Evolutionary conservation across 1,139 yeast species (phyloP).

Genomic region (Scheffersomyces cryptocercus): DNA sequence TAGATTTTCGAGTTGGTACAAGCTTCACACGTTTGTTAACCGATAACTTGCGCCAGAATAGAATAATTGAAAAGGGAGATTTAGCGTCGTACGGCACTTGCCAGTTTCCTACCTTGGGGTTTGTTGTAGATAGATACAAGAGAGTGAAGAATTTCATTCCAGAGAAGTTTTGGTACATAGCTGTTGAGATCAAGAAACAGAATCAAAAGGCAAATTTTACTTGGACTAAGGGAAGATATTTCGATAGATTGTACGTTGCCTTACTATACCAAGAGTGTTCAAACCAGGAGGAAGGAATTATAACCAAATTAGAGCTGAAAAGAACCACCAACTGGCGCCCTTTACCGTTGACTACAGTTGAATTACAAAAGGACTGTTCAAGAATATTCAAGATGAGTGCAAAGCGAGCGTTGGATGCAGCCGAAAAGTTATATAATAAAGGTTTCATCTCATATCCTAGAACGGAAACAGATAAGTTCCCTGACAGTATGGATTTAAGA

Average conservation of each 20-base stretch:
- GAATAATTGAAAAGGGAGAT: slow-evolving; percentile 24
- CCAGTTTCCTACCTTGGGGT: slow-evolving; percentile 96
- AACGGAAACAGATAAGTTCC: slow-evolving; percentile 93
- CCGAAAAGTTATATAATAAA: slow-evolving; percentile 80
- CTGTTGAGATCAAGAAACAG: slow-evolving; percentile 42
- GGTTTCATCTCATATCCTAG: slow-evolving; percentile 95
- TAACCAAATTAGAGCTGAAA: slow-evolving; percentile 53
- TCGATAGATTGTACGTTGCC: slow-evolving; percentile 67
- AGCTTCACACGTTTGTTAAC: slow-evolving; percentile 83
- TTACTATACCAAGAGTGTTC: slow-evolving; percentile 70
- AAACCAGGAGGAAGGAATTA: slow-evolving; percentile 43
- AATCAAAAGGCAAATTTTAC: slow-evolving; percentile 39
- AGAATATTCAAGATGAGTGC: slow-evolving; percentile 75
- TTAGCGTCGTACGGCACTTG: slow-evolving; percentile 84
- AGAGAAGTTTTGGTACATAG: slow-evolving; percentile 81
- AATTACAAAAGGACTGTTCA: slow-evolving; percentile 85
- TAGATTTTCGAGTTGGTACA: slow-evolving; percentile 87
- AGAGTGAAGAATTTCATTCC: slow-evolving; percentile 70
- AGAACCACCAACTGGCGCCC: slow-evolving; percentile 83
- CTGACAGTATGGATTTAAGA: slow-evolving; percentile 68
- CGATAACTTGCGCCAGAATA: slow-evolving; percentile 38
- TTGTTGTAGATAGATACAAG: slow-evolving; percentile 90
- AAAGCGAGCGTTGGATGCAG: slow-evolving; percentile 75
- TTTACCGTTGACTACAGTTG: slow-evolving; percentile 93
- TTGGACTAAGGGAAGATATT: slow-evolving; percentile 74